A percentile compares a stretch with the other conserved stretches of the same genome.
phyloP scores from a whole-genome alignment of 129 eudicot species.

The Erigeron canadensis region DNA sequence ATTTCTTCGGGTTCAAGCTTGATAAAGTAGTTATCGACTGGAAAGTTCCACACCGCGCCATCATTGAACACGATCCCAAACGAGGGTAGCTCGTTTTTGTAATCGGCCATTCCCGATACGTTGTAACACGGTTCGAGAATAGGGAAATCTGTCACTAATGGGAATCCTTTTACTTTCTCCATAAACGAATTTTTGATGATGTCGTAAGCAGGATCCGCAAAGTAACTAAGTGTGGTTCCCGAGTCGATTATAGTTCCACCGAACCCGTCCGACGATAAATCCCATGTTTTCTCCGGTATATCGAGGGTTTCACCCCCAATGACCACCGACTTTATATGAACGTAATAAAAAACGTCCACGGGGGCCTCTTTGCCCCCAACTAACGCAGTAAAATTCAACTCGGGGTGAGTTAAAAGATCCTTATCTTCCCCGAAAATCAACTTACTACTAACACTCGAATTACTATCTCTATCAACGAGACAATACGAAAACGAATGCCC shows the following conservation, averaged over 20 bases:
- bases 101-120: constrained; percentile 60
- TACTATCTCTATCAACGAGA: constrained; percentile 72
- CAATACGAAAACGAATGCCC: constrained; percentile 93
- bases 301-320: constrained; percentile 67
- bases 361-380: constrained; percentile 59
- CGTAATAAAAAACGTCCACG: constrained; percentile 80
- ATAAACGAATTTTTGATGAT: constrained; percentile 65
- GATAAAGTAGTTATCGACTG: constrained; percentile 78
- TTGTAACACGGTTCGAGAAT: constrained; percentile 83
- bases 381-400: constrained; percentile 71
- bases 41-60: constrained; percentile 89
- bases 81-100: constrained; percentile 57
- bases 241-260: constrained; percentile 97
- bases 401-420: constrained; percentile 47
- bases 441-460: constrained; percentile 83
- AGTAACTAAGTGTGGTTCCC: constrained; percentile 85
- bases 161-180: constrained; percentile 50
- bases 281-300: constrained; percentile 78
- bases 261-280: constrained; percentile 52
- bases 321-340: constrained; percentile 60
- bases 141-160: constrained; percentile 63
- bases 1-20: constrained; percentile 77
- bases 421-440: constrained; percentile 86
- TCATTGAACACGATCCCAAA: constrained; percentile 66
- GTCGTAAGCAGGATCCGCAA: constrained; percentile 72